A percentile compares a stretch with the other conserved stretches of the same genome.
phyloP scores from a whole-genome alignment of 2,329 filamentous ascomycete genomes.

The Neonectria hederae region DNA sequence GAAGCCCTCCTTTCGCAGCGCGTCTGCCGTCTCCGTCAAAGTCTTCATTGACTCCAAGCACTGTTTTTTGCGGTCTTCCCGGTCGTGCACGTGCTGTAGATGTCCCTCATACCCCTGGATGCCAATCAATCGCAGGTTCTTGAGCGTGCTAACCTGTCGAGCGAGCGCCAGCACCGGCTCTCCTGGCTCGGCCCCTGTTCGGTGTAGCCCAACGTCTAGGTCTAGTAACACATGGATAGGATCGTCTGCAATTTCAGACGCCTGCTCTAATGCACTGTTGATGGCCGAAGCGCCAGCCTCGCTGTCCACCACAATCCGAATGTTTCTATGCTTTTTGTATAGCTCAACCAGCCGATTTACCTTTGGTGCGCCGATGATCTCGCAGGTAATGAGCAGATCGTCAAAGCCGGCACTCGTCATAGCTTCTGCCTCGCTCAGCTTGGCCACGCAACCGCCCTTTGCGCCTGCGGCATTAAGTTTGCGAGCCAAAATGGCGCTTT shows the following conservation, averaged over 20 bases:
- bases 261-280: constrained; percentile 7
- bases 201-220: constrained; percentile 29
- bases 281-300: constrained; percentile 22
- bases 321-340: constrained; percentile 10
- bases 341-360: constrained; percentile 27
- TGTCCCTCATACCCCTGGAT: constrained; percentile 34
- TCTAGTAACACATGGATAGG: constrained; percentile 26
- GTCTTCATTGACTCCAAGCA: constrained; percentile 27
- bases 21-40: constrained; percentile 18
- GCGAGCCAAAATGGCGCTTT: constrained; percentile 20
- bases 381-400: constrained; percentile 34
- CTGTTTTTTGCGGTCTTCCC: constrained; percentile 25
- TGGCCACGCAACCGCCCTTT: constrained; percentile 31
- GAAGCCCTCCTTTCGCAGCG: constrained; percentile 4
- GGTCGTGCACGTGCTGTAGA: constrained; percentile 29
- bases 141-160: constrained; percentile 9
- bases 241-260: background rate
- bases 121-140: constrained; percentile 25
- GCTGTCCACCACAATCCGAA: constrained; percentile 30
- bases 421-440: constrained; percentile 31
- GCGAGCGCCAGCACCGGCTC: constrained; percentile 14
- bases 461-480: constrained; percentile 32
- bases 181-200: constrained; percentile 13
- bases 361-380: constrained; percentile 26
- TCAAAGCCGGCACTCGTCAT: constrained; percentile 29